phyloP scores from a whole-genome alignment of 345 rosid species.

The Microcos paniculata region DNA sequence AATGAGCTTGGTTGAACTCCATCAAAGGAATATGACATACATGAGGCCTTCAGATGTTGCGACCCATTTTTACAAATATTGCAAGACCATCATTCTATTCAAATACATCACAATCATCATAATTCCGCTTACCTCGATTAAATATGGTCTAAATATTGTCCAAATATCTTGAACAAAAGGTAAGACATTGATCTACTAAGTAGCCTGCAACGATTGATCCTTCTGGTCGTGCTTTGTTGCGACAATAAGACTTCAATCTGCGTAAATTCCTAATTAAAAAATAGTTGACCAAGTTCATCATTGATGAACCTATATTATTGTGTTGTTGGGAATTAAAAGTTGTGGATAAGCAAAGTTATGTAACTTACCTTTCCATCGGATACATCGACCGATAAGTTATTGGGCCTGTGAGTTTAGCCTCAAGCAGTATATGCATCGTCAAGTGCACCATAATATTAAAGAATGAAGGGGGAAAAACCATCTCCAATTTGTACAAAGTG shows the following conservation, averaged over 20 bases:
- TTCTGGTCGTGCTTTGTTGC: background rate
- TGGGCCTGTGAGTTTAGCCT: background rate
- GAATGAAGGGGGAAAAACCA: background rate
- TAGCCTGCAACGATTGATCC: background rate
- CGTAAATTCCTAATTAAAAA: background rate
- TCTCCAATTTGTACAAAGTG: background rate
- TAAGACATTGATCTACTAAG: background rate
- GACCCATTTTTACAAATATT: background rate
- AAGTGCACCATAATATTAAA: constrained; percentile 1
- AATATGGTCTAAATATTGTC: background rate
- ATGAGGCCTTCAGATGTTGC: too few species aligned
- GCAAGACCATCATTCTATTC: background rate
- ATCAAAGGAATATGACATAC: background rate
- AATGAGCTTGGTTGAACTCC: background rate
- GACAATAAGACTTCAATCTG: too few species aligned
- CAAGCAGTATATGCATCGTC: background rate
- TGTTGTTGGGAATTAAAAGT: too few species aligned
- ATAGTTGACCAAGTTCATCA: too few species aligned
- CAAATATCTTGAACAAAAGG: background rate
- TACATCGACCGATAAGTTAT: background rate
- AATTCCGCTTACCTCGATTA: background rate
- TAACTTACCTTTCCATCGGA: background rate
- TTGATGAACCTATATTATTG: too few species aligned
- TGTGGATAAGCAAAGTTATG: too few species aligned
- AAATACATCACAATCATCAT: background rate